A percentile compares a stretch with the other conserved stretches of the same genome.
Evolutionary conservation across 1,284 basidiomycete species (phyloP).

Genomic region (Cryptococcus sp.): DNA sequence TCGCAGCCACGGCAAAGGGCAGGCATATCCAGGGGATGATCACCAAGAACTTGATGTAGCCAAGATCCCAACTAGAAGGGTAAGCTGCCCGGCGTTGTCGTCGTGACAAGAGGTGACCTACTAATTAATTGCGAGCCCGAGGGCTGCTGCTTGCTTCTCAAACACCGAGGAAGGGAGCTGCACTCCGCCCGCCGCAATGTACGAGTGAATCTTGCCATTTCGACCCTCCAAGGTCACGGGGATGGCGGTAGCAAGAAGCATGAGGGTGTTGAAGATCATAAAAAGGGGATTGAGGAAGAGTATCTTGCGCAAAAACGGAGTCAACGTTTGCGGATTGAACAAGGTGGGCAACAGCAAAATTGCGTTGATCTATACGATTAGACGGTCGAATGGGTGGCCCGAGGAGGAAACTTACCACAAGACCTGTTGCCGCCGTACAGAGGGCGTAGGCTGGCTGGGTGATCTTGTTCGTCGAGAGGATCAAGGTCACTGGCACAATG

Average conservation of each 20-base stretch:
- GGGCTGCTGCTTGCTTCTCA: conserved; percentile 3
- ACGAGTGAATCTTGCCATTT: conserved; percentile 3
- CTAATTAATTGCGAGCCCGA: conserved; percentile 8
- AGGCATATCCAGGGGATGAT: conserved; percentile 5
- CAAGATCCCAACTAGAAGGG: conserved; percentile 10
- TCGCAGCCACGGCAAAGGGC: conserved; percentile 7
- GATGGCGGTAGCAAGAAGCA: conserved; percentile 6
- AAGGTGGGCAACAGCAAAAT: conserved; percentile 5
- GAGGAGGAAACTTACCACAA: conserved; percentile 5
- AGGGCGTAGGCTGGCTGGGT: conserved; percentile 11
- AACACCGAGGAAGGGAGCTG: conserved; percentile 6
- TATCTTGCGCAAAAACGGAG: conserved; percentile 2
- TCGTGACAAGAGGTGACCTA: background rate
- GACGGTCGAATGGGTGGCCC: background rate
- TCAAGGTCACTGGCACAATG: conserved; percentile 6
- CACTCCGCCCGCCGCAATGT: conserved; percentile 3
- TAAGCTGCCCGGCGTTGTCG: too few relatives aligned
- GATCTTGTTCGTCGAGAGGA: conserved; percentile 10
- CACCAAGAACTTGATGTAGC: conserved; percentile 15
- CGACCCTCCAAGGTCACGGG: conserved; percentile 8
- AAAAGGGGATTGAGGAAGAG: conserved; percentile 6
- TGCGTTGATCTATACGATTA: conserved; percentile 11
- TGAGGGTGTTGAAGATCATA: conserved; percentile 7
- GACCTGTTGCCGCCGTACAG: conserved; percentile 6
- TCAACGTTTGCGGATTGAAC: background rate